Base-by-base conservation (phyloP, 129 eudicot species). In the Flaveria bidentis region DNA sequence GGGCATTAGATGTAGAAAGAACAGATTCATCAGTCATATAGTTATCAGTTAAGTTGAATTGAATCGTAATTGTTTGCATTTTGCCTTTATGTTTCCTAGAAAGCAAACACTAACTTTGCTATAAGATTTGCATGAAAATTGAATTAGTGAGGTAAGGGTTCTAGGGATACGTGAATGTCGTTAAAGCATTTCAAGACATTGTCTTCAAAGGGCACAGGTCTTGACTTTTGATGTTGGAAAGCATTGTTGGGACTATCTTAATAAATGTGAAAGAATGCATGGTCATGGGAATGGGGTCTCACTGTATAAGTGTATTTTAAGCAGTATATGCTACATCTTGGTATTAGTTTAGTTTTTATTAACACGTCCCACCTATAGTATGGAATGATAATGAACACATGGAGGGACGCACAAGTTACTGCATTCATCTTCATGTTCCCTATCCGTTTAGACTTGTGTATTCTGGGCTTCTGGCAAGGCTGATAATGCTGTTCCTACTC, bases 291-390 rank as follows among this genome's bases (percentile, higher is more conserved):
- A 23, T 69, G 17, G 30, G 30, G 45, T 45, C 16, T 68, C 41
- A 41, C 57, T 42, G 44, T 57, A 73, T 15, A 20, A 20, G 22
- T 20, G 22, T 20, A 20, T 45, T n/a, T 36, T 17, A 76, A 65
- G 51, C 73, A 23, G 72, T 47, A 67, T 69, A 17, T 69, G 61
- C 51, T 78, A 77, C 71, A 58, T 49, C 53, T 28, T 70, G 33
- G 18, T 46, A 53, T 28, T 78, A n/a, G 26, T 64, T 23, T 78
- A 71, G 65, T 28, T 70, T 78, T 7, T 13, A 60, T 78, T 23
- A 58, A 2, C 15, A 20, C 18, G 50, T 60, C 17, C 5, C 11
- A 30, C 63, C 42, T 9, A 52, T 46, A 47, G 2, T 33, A 30
- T 30, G 41, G 41, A 36, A 36, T 36, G 7, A 36, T 45, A 41